Evolutionary conservation across 2,329 filamentous ascomycete species (phyloP).

Genomic region (Trichophyton benhamiae): DNA sequence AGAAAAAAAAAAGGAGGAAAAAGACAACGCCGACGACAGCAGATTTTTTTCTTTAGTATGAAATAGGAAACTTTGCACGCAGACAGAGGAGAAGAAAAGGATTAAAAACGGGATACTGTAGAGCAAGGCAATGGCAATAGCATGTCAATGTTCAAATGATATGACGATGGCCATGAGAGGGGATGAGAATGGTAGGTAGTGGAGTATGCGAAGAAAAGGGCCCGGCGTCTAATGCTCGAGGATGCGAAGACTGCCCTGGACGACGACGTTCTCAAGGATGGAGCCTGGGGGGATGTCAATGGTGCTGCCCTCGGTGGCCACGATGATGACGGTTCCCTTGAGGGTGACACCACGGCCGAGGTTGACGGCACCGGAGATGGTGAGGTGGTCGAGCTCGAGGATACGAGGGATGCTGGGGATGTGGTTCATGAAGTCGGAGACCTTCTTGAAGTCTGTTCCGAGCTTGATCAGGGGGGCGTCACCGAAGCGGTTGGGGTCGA

Average conservation of each 20-base stretch:
- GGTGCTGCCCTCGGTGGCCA: constrained; percentile 92
- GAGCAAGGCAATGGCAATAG: not conserved
- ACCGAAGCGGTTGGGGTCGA: constrained; percentile 92
- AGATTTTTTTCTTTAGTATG: not conserved
- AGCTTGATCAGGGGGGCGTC: constrained; percentile 98
- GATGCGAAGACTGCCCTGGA: constrained; percentile 82
- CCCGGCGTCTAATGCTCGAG: constrained; percentile 48
- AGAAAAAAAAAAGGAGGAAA: not conserved
- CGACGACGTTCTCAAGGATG: constrained; percentile 95
- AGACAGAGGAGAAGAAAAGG: not conserved
- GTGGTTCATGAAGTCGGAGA: constrained; percentile 56
- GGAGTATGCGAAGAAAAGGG: not conserved
- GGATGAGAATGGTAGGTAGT: not conserved
- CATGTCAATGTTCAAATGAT: no score
- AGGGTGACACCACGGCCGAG: constrained; percentile 87
- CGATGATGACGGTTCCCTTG: constrained; percentile 97
- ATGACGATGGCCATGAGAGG: not conserved
- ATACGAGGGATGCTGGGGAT: constrained; percentile 41
- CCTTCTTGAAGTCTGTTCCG: constrained; percentile 99
- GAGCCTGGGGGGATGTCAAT: constrained; percentile 96
- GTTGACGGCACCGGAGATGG: constrained; percentile 95
- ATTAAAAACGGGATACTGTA: not conserved
- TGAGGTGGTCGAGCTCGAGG: constrained; percentile 57
- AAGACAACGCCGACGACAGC: constrained; percentile 1
- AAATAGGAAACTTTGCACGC: not conserved